These are phyloP conservation scores for Corrigiola litoralis DNA, from an alignment of 179 eudicot genomes.

Conservation along the genomic window DNA sequence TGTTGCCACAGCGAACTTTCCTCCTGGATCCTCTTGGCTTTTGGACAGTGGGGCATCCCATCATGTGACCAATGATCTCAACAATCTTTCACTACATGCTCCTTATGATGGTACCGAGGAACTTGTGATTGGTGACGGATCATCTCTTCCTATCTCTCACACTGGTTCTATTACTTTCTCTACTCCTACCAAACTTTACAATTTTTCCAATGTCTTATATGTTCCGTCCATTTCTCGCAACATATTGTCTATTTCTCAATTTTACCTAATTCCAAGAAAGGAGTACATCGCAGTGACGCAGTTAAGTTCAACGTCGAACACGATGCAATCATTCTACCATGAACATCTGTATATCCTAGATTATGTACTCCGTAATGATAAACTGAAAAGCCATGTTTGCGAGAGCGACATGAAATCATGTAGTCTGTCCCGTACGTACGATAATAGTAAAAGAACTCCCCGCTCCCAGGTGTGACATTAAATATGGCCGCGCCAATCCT, in stretches of 20 bases:
- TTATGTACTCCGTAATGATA: too few species aligned
- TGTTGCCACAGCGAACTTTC: not conserved
- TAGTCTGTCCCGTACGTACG: too few species aligned
- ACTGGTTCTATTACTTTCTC: not conserved
- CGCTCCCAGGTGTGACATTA: too few species aligned
- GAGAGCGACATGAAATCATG: too few species aligned
- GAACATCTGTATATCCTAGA: too few species aligned
- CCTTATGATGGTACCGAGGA: not conserved
- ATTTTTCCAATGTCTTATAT: not conserved
- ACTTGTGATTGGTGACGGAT: not conserved
- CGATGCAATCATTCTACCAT: too few species aligned
- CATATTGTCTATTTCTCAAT: not conserved
- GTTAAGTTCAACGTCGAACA: too few species aligned
- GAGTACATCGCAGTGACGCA: too few species aligned
- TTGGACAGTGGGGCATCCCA: slow-evolving; percentile 4
- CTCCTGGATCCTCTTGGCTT: not conserved
- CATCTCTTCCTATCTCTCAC: slow-evolving; percentile 1
- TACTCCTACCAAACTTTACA: not conserved
- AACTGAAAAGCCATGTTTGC: too few species aligned
- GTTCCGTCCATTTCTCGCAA: not conserved
- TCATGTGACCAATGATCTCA: not conserved
- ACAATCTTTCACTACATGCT: not conserved
- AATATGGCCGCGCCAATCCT: too few species aligned
- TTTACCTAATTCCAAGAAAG: too few species aligned
- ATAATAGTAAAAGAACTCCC: too few species aligned